Base-by-base conservation (phyloP, 331 rosid species). In the Rhamnella rubrinervis region DNA sequence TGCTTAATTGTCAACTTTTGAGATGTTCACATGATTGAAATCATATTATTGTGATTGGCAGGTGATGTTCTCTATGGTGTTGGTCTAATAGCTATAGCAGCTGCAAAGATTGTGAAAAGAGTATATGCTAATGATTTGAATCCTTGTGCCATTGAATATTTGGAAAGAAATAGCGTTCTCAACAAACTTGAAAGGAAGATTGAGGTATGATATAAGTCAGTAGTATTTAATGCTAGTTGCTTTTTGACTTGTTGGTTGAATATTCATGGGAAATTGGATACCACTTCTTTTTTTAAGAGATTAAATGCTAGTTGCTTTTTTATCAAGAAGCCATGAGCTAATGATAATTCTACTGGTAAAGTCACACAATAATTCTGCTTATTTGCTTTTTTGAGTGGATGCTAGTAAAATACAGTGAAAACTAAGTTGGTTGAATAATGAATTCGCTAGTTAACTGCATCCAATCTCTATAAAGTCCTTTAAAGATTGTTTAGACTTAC, bases 51-150 rank as follows among this genome's bases (percentile, higher is more conserved):
- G 23, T 23, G 23, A 23, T 23, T 74, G 73, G 46, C 95, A 91
- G 96, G 96, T 78, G 96, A 93, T 81, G 96, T 93, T 79, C 91
- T 93, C 79, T 67, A 88, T 69, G 97, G 97, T 66, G 97, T 88
- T 84, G 98, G 97, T 77, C 97, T 97, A 55, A 76, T 91, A 73
- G 93, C 98, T 49, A 77, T 91, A 75, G 77, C 93, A 55, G 98
- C 95, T 15, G 97, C 97, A 52, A 88, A 71, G 85, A 83, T 84
- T 68, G 98, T 91, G 38, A 88, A 91, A 72, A 86, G 88, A 26
- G 98, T 93, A 69, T 91, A 74, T 59, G 98, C 97, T 47, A 93
- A 93, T 60, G 98, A 93, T 77, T 86, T 93, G 70, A 93, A 93
- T 77, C 97, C 98, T 8, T 55, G 55, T 57, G 98, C 97, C 6